A percentile compares a stretch with the other conserved stretches of the same genome.
Conservation (phyloP, 1,284 basidiomycete species). For the Marasmius tenuissimus region DNA sequence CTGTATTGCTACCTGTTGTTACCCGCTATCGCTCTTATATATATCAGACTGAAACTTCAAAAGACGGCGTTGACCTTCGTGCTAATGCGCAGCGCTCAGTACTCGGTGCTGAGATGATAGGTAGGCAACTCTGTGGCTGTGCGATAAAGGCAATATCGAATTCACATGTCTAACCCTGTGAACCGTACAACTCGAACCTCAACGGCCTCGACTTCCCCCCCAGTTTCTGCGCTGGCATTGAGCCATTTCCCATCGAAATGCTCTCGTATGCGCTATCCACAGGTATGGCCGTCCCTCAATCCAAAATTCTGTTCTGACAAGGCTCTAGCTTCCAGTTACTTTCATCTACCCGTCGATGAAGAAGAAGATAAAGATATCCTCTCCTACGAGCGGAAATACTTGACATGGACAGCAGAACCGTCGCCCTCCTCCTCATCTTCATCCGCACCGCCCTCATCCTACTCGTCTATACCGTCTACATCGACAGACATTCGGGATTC, state of each 20-base stretch:
- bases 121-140: no score
- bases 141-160: no score
- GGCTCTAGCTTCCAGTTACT: conserved; percentile 51
- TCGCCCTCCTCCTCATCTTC: conserved; percentile 25
- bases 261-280: conserved; percentile 56
- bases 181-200: no score
- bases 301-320: background rate
- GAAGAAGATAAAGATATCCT: conserved; percentile 46
- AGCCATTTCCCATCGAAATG: conserved; percentile 34
- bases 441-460: conserved; percentile 19
- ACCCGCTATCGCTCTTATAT: conserved; percentile 47
- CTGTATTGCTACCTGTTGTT: conserved; percentile 44
- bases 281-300: conserved; percentile 31
- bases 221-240: background rate
- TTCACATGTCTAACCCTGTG: no score
- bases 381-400: conserved; percentile 43
- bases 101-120: no score
- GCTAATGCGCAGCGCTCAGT: no score
- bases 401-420: conserved; percentile 45
- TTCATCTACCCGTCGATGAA: conserved; percentile 62
- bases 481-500: conserved; percentile 15
- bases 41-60: conserved; percentile 5
- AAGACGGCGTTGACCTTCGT: background rate
- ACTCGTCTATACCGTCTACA: conserved; percentile 18
- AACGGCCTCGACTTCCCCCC: conserved; percentile 11